phyloP scores from a whole-genome alignment of 495 filamentous ascomycete species.

The Trichoderma virens region DNA sequence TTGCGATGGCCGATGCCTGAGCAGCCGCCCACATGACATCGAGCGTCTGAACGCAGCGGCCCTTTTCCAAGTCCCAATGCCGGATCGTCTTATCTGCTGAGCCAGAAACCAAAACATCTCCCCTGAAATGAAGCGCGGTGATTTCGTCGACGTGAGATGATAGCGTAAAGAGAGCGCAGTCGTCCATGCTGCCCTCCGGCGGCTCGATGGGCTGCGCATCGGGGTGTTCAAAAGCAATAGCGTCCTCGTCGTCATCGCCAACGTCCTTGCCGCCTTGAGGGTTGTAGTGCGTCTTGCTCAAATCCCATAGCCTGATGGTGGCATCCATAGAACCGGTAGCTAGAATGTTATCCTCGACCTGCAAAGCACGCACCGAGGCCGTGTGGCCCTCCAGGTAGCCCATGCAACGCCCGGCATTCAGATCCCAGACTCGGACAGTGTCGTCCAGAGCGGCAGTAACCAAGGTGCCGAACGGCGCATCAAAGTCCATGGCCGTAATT shows the following conservation, averaged over 20 bases:
- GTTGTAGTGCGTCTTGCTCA: slow-evolving; percentile 53
- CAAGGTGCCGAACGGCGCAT: slow-evolving; percentile 91
- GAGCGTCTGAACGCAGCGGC: slow-evolving; percentile 91
- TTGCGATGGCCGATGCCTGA: slow-evolving; percentile 67
- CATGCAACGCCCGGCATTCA: slow-evolving; percentile 85
- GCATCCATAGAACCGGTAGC: slow-evolving; percentile 96
- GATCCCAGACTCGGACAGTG: slow-evolving; percentile 94
- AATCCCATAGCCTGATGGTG: slow-evolving; percentile 90
- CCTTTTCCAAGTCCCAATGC: slow-evolving; percentile 95
- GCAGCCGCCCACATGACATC: slow-evolving; percentile 99
- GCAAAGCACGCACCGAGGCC: slow-evolving; percentile 84
- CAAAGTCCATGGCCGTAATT: slow-evolving; percentile 89
- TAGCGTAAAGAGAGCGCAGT: slow-evolving; percentile 80
- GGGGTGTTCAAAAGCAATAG: slow-evolving; percentile 50
- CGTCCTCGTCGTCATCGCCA: slow-evolving; percentile 53
- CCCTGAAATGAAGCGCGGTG: slow-evolving; percentile 84
- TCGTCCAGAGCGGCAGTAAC: slow-evolving; percentile 94
- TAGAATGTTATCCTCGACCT: slow-evolving; percentile 92
- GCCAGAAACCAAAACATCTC: slow-evolving; percentile 84
- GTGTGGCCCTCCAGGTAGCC: slow-evolving; percentile 89
- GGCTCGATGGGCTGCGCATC: slow-evolving; percentile 55
- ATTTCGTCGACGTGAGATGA: slow-evolving; percentile 90
- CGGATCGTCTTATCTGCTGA: slow-evolving; percentile 95
- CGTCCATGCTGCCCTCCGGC: slow-evolving; percentile 65
- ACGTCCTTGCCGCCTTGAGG: slow-evolving; percentile 58